Evolutionary conservation across 208 protist genomes (phyloP).

Genomic region (Wallacemonas sp.): DNA sequence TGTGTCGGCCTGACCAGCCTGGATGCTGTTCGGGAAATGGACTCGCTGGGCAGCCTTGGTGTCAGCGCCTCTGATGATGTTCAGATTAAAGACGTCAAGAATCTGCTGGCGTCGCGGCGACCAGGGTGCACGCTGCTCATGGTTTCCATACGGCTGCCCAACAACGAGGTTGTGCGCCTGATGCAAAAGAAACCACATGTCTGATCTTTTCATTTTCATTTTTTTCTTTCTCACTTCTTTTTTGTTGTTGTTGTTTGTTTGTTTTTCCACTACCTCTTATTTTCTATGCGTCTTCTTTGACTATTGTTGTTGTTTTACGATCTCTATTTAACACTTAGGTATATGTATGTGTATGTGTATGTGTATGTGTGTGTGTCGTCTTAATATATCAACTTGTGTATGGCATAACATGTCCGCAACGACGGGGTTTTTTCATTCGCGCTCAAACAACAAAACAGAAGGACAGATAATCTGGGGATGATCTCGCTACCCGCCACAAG

Average conservation of each 20-base stretch:
- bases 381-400: too few species aligned
- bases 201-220: constrained; percentile 14
- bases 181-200: neutral
- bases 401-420: too few species aligned
- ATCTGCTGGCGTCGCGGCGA: neutral
- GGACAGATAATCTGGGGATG: too few species aligned
- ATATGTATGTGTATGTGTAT: too few species aligned
- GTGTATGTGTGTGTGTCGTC: too few species aligned
- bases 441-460: too few species aligned
- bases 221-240: constrained; percentile 2
- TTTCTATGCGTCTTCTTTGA: too few species aligned
- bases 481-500: too few species aligned
- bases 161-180: too few species aligned
- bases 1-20: neutral
- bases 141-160: neutral
- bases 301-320: neutral
- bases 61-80: neutral
- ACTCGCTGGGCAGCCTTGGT: neutral
- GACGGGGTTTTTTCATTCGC: too few species aligned
- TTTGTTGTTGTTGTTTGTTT: constrained; percentile 12
- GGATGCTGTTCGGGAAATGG: neutral
- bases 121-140: neutral
- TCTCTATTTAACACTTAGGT: too few species aligned
- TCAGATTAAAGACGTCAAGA: neutral
- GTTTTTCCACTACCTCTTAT: too few species aligned